Percentiles rank a stretch among this genome's conserved stretches.
Conservation (phyloP, 495 filamentous ascomycete species). For the Lasiosphaeria miniovina region DNA sequence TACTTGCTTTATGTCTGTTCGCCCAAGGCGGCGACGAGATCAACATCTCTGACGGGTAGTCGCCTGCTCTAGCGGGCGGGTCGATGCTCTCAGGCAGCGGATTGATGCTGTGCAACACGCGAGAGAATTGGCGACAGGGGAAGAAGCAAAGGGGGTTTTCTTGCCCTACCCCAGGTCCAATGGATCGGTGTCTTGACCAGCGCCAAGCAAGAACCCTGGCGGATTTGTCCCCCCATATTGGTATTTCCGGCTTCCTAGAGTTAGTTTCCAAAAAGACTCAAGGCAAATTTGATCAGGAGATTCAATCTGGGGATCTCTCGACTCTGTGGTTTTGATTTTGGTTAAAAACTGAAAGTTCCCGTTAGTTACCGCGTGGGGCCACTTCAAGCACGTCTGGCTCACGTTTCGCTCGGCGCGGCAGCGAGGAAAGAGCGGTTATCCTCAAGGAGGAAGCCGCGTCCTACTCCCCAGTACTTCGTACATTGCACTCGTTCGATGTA, state of each 20-base stretch:
- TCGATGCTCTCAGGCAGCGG: background rate
- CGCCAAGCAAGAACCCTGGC: background rate
- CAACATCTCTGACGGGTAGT: background rate
- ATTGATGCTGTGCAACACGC: background rate
- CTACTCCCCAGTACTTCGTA: background rate
- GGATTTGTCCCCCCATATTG: too few species aligned
- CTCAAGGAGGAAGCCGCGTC: constrained; percentile 10
- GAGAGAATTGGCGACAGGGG: background rate
- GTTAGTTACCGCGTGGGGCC: background rate
- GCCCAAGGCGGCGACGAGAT: background rate
- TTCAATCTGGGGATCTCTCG: background rate
- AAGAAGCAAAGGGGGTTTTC: background rate
- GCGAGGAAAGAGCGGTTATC: constrained; percentile 6
- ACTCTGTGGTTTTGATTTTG: background rate
- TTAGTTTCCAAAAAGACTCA: background rate
- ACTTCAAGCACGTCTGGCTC: background rate
- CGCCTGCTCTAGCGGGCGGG: background rate
- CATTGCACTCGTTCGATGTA: background rate
- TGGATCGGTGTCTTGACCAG: background rate
- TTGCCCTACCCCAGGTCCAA: background rate
- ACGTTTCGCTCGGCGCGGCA: background rate
- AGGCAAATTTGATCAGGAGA: constrained; percentile 11
- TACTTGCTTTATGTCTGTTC: background rate
- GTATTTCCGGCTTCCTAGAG: background rate
- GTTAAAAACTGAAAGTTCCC: background rate